These are phyloP conservation scores for Leishmania major DNA, from an alignment of 208 protist species.

Conservation along the genomic window DNA sequence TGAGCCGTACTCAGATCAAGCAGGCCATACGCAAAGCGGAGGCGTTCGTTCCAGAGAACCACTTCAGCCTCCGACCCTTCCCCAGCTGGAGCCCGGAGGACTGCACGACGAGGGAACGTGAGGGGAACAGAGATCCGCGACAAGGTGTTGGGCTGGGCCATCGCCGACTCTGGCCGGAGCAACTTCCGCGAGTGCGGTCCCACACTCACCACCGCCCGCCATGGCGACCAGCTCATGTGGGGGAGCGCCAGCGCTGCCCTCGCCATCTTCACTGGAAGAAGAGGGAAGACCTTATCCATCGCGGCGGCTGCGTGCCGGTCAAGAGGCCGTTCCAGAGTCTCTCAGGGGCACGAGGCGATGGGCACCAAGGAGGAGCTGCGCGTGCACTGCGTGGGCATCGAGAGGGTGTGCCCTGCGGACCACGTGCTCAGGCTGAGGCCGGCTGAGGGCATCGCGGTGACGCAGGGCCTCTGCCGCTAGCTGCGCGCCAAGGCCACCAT, in stretches of 20 bases:
- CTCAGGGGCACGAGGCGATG: conserved; percentile 15
- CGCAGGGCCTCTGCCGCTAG: conserved; percentile 19
- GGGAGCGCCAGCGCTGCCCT: conserved; percentile 15
- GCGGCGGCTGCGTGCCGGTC: conserved; percentile 19
- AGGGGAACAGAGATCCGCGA: conserved; percentile 1
- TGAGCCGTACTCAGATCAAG: conserved; percentile 31
- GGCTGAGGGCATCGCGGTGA: conserved; percentile 23
- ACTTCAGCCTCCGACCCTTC: conserved; percentile 27
- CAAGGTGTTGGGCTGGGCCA: conserved; percentile 26
- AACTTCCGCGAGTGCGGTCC: conserved; percentile 22
- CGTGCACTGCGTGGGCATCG: conserved; percentile 19
- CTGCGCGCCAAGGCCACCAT: conserved; percentile 16
- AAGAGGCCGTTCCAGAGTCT: conserved; percentile 11
- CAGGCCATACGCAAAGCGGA: conserved; percentile 23
- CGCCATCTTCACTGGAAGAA: conserved; percentile 24
- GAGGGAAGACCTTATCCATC: conserved; percentile 28
- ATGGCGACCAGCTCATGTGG: conserved; percentile 20
- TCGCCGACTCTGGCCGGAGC: conserved; percentile 23
- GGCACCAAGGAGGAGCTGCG: conserved; percentile 11
- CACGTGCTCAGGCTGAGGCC: conserved; percentile 23
- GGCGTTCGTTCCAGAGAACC: conserved; percentile 19
- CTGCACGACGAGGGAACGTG: conserved; percentile 13
- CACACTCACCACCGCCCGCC: conserved; percentile 12
- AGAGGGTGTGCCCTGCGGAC: conserved; percentile 14
- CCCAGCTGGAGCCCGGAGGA: conserved; percentile 17